phyloP scores from a whole-genome alignment of 495 filamentous ascomycete species.

The Hypomontagnella submonticulosa region DNA sequence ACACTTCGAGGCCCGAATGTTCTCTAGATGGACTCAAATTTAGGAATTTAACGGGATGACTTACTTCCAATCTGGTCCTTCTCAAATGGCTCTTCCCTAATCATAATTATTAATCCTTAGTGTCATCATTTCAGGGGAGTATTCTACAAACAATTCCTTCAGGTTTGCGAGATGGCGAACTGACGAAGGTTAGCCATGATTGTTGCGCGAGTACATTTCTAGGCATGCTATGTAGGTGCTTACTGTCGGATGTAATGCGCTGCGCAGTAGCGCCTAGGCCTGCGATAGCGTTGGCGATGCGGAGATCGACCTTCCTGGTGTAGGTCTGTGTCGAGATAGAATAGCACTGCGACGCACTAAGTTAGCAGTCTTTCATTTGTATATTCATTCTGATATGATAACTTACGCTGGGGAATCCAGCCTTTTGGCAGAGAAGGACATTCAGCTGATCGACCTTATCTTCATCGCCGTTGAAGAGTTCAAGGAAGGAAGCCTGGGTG shows the following conservation, averaged over 20 bases:
- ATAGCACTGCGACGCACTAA: slow-evolving; percentile 58
- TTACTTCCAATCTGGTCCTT: slow-evolving; percentile 71
- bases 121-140: not conserved
- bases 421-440: slow-evolving; percentile 82
- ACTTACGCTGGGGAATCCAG: slow-evolving; percentile 72
- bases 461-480: slow-evolving; percentile 79
- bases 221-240: not conserved
- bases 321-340: slow-evolving; percentile 53
- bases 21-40: too few species aligned
- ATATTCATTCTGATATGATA: not conserved
- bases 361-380: not conserved
- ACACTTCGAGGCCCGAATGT: too few species aligned
- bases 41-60: not conserved
- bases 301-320: slow-evolving; percentile 85
- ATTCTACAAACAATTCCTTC: slow-evolving; percentile 50
- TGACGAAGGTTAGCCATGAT: slow-evolving; percentile 49
- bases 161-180: slow-evolving; percentile 75
- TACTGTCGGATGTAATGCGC: slow-evolving; percentile 62
- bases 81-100: slow-evolving; percentile 93
- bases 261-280: slow-evolving; percentile 86
- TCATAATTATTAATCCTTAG: not conserved
- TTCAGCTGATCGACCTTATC: slow-evolving; percentile 82
- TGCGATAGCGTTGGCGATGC: slow-evolving; percentile 80
- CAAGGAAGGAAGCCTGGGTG: slow-evolving; percentile 76
- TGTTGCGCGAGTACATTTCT: not conserved